Percentiles rank a stretch among this genome's conserved stretches.
Evolutionary conservation across 2,329 filamentous ascomycete genomes (phyloP).

Genomic region (Aspergillus pseudoglaucus): DNA sequence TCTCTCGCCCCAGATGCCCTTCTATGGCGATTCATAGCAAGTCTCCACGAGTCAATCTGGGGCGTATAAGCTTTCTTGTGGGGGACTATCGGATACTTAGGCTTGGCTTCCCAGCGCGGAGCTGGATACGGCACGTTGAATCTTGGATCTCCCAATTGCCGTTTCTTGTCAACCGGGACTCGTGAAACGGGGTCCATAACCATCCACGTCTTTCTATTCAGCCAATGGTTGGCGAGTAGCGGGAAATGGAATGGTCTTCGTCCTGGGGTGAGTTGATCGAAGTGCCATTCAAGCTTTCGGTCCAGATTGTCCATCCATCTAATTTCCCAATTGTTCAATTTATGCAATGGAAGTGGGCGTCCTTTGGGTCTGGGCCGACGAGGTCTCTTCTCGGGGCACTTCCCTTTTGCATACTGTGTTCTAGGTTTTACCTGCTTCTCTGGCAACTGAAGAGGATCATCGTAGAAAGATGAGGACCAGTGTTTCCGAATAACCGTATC

Average conservation of each 20-base stretch:
- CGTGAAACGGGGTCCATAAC: slow-evolving; percentile 35
- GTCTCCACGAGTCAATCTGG: slow-evolving; percentile 35
- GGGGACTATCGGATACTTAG: slow-evolving; percentile 20
- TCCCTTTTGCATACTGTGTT: not conserved
- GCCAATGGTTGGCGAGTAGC: slow-evolving; percentile 36
- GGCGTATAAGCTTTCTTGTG: slow-evolving; percentile 19
- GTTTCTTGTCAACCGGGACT: slow-evolving; percentile 23
- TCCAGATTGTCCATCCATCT: slow-evolving; percentile 28
- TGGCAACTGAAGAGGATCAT: not conserved
- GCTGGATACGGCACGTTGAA: slow-evolving; percentile 25
- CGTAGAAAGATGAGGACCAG: not conserved
- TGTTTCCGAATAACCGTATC: not conserved
- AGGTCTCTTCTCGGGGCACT: not conserved
- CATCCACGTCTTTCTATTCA: slow-evolving; percentile 36
- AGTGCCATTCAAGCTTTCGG: slow-evolving; percentile 33
- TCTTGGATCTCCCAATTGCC: slow-evolving; percentile 30
- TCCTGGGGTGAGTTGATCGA: slow-evolving; percentile 32
- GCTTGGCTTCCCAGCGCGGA: slow-evolving; percentile 12
- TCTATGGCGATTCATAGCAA: slow-evolving; percentile 30
- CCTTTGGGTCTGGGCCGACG: not conserved
- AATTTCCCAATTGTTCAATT: slow-evolving; percentile 31
- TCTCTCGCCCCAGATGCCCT: slow-evolving; percentile 22
- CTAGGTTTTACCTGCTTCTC: not conserved
- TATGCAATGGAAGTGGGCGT: slow-evolving; percentile 2
- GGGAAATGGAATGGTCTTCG: slow-evolving; percentile 35